Evolutionary conservation across 257 asterid genomes (phyloP), one percentile per base, ranked within the genome.

Genomic region (Solanum clarkiae): DNA sequence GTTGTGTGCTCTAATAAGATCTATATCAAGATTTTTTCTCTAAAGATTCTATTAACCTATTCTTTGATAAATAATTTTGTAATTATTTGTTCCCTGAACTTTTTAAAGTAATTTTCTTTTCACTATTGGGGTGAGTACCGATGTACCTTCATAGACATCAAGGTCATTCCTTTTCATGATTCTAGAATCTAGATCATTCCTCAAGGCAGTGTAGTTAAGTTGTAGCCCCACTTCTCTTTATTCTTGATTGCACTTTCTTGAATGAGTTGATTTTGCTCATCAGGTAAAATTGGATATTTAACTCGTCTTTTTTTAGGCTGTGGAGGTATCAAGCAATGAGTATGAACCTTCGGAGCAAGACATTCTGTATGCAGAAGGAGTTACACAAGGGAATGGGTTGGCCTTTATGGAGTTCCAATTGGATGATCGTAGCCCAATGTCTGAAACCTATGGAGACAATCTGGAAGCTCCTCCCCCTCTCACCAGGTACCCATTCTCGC

Each of bases 391-490:
- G 62, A 96, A 93, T 44, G 98, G 98, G 84, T 88, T 96, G 91
- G 98, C 98, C 69, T 91, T 94, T 80, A 94, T 95, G 95, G 99
- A 96, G 92, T 96, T 96, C 92, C 90, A 94, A 62, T 84, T 96
- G 89, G 99, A 95, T 84, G 98, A 94, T 82, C 99, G 94, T 11
- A 96, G 98, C 91, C 98, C 98, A 59, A 93, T 96, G 98, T 95
- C 97, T 1, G 99, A 96, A 86, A 87, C 91, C 84, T 96, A 92
- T 89, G 88, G 94, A 2, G 98, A 95, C 72, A 96, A 93, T 87
- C 91, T 94, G 36, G 99, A 96, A 66, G 90, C 95, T 22, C 89
- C 86, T 6, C 94, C 92, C 42, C 95, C 97, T 72, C 90, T 91
- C 84, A 92, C 91, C 86, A 92, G 94, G 98, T 94, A 91, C 59